Base-by-base conservation (phyloP, 345 rosid species). In the Streptanthus diversifolius region DNA sequence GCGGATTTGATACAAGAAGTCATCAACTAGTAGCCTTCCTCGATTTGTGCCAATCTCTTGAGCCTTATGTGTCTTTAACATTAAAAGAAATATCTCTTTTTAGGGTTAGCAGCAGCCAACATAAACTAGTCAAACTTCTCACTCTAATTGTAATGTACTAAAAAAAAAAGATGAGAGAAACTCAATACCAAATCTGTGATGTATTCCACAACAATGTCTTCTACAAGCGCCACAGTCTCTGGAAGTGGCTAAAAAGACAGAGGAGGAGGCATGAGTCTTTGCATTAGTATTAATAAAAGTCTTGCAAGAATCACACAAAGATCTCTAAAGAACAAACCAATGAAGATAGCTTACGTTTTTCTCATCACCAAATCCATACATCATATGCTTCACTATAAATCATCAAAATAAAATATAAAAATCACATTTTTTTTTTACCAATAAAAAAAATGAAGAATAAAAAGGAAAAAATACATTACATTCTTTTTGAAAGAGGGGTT, bases 361-460 rank as follows among this genome's bases (percentile, higher is more conserved):
- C 68, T 93, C 97, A 69, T 93, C 97, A 11, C 99, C 95, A 29
- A 90, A 91, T 25, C 97, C 97, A 80, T 86, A 91, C 95, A 95
- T 90, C 97, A 90, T 95, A 74, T 90, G 99, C 81, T 86, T 96
- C 87, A 95, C 95, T 91, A 85, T 17, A 43, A 39, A 73, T 24
- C 66, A 65, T 24, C 39, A 21, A 57, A 49, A 19, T 4, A 4
- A 6, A 11, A 63, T 25, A 11, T 7, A 7, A 15, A 11, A 25
- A 9, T 1, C 41, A 69, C 7, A 5, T 17, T n/a, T 24, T 7
- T 7, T 18, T 27, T 19, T 27, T 7, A 43, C 1, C 61, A 3
- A 0, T 63, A 12, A 37, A 22, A 57, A 49, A 22, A 17, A 67
- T 21, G 8, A 44, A 39, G 49, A 52, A 52, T 19, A 44, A 47